Conservation (phyloP, 805 yeast species). For the Cyberlindnera meyerae region DNA sequence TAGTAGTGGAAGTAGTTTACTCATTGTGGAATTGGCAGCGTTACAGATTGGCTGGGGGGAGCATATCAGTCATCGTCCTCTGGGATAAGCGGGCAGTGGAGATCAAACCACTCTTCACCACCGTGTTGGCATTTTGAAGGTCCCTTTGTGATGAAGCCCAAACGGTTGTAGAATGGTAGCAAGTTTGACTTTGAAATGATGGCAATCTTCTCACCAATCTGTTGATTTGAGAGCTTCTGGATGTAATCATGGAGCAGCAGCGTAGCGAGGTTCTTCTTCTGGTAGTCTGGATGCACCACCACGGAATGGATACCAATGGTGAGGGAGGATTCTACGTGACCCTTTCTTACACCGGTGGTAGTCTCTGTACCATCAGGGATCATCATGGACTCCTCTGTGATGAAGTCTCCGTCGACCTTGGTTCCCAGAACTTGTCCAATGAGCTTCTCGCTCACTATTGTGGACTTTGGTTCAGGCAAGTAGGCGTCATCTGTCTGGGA, state of each 20-base stretch:
- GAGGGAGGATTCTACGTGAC: constrained; percentile 73
- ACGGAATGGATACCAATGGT: constrained; percentile 79
- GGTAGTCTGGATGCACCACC: constrained; percentile 71
- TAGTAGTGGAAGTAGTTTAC: too few relatives aligned
- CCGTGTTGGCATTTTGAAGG: constrained; percentile 55
- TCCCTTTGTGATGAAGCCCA: constrained; percentile 76
- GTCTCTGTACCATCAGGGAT: constrained; percentile 38
- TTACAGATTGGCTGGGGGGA: background rate
- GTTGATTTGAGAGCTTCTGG: constrained; percentile 84
- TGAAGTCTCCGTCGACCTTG: constrained; percentile 46
- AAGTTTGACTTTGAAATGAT: constrained; percentile 68
- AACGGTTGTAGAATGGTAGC: constrained; percentile 70
- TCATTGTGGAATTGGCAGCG: background rate
- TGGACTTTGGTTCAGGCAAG: constrained; percentile 23
- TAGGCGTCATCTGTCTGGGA: constrained; percentile 23
- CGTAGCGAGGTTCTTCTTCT: constrained; percentile 78
- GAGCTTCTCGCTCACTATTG: constrained; percentile 55
- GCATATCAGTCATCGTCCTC: constrained; percentile 46
- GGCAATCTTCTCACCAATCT: constrained; percentile 72
- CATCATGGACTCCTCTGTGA: constrained; percentile 58
- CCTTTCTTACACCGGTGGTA: constrained; percentile 28
- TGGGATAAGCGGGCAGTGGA: constrained; percentile 38
- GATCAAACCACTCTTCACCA: constrained; percentile 57
- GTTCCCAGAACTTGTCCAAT: constrained; percentile 83
- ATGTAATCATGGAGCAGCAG: constrained; percentile 81